phyloP scores from a whole-genome alignment of 1,284 basidiomycete species.

The Boletus mariae region DNA sequence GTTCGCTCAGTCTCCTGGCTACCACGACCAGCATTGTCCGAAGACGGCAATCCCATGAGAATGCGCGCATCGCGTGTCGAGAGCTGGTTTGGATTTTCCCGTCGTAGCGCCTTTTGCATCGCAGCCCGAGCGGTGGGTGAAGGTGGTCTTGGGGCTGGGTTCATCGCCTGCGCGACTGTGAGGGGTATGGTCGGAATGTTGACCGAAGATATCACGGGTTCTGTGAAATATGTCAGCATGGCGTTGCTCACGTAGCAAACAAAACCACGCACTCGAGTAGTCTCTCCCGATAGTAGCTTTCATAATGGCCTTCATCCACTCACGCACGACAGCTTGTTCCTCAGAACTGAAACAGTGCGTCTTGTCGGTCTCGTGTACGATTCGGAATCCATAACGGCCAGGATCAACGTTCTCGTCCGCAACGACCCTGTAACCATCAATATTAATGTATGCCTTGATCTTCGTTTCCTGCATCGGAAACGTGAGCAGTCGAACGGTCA shows the following conservation, averaged over 20 bases:
- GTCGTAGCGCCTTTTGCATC: slow-evolving; percentile 82
- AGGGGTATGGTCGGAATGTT: slow-evolving; percentile 97
- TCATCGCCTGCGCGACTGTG: slow-evolving; percentile 93
- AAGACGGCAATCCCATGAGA: slow-evolving; percentile 61
- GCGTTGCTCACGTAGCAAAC: background rate
- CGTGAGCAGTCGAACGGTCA: background rate
- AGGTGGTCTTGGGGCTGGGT: slow-evolving; percentile 90
- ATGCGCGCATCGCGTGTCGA: slow-evolving; percentile 83
- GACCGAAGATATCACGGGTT: slow-evolving; percentile 93
- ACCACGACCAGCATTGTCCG: slow-evolving; percentile 32
- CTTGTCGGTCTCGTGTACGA: slow-evolving; percentile 87
- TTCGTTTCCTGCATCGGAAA: slow-evolving; percentile 67
- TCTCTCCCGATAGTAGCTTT: slow-evolving; percentile 96
- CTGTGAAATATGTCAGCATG: slow-evolving; percentile 37
- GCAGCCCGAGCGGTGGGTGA: slow-evolving; percentile 86
- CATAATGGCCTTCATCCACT: slow-evolving; percentile 99
- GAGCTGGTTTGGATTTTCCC: slow-evolving; percentile 88
- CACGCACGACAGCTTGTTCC: slow-evolving; percentile 79
- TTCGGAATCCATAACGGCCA: slow-evolving; percentile 93
- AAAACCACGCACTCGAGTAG: slow-evolving; percentile 66
- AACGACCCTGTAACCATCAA: slow-evolving; percentile 90
- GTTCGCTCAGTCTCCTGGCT: slow-evolving; percentile 39
- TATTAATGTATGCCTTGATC: slow-evolving; percentile 94
- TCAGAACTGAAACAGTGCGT: slow-evolving; percentile 90
- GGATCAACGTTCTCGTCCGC: slow-evolving; percentile 91